phyloP scores from a whole-genome alignment of 805 yeast species.

The Sugiyamaella smithiae region DNA sequence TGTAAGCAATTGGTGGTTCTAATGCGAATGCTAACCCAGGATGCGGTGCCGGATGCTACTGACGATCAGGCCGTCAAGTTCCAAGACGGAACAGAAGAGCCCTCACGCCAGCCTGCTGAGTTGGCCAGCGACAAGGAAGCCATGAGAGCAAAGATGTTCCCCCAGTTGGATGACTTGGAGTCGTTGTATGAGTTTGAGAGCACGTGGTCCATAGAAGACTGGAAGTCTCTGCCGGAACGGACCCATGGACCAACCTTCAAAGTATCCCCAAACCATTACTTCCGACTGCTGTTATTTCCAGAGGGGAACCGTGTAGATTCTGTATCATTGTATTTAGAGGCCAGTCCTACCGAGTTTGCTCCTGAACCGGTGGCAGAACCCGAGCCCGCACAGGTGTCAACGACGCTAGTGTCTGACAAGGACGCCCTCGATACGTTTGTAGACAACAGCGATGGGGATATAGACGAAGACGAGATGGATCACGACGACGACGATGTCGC shows the following conservation, averaged over 20 bases:
- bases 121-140: constrained; percentile 13
- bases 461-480: constrained; percentile 34
- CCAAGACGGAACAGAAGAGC: not conserved
- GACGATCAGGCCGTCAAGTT: not conserved
- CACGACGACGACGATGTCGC: constrained; percentile 27
- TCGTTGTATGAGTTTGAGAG: constrained; percentile 17
- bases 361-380: constrained; percentile 22
- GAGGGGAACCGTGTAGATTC: constrained; percentile 60
- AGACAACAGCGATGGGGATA: not conserved
- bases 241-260: constrained; percentile 32
- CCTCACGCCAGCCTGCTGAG: constrained; percentile 9
- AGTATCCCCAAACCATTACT: constrained; percentile 29
- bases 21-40: not conserved
- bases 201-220: constrained; percentile 39
- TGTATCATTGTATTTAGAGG: constrained; percentile 78
- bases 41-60: constrained; percentile 1
- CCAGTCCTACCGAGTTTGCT: constrained; percentile 39
- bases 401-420: constrained; percentile 30
- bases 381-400: constrained; percentile 23
- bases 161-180: constrained; percentile 6
- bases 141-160: constrained; percentile 14
- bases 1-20: constrained; percentile 8
- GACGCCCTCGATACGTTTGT: constrained; percentile 32
- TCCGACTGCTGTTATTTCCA: constrained; percentile 71
- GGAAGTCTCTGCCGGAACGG: constrained; percentile 37